Base-by-base conservation (phyloP, 164 flowering plant genomes). In the Protea cynaroides region DNA sequence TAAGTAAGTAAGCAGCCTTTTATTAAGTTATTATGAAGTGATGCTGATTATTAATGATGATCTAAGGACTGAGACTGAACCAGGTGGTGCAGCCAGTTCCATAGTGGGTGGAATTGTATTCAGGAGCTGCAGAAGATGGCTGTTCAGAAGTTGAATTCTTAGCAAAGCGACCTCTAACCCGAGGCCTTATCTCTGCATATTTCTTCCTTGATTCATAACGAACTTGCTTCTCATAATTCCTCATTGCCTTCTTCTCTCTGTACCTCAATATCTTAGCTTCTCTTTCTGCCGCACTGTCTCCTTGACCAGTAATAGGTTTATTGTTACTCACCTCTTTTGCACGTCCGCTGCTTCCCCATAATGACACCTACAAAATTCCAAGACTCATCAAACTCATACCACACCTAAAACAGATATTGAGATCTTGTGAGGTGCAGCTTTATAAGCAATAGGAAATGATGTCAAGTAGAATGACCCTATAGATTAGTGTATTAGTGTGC, bases 101-200 rank as follows among this genome's bases (percentile, higher is more conserved):
- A 40, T 10, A 40, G 10, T 40, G 10, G 10, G 8, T 12, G 14
- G 46, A 14, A 18, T 49, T 14, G n/a, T 49, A 21, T 7, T 52
- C 8, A 52, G 55, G 55, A 21, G 24, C 24, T 52, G 55, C 24
- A 3, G 10, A n/a, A 3, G 10, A n/a, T 21, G 24, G 55, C 24
- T 52, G 55, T 12, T 6, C 24, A 21, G 55, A 52, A 3, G 19
- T 8, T 11, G 24, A 52, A 52, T 19, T 52, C 55, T 52, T 52
- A 8, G 24, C 55, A 52, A 52, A 52, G 23, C 55, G 80, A 80
- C 17, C 79, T 72, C 47, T 77, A 79, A 11, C 77, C 79, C n/a
- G 80, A 22, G 58, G 66, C 24, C 24, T 52, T 11, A 52, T 52
- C 19, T 52, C 55, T 4, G 55, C 55, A 52, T 52, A 19, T 11